Conservation (phyloP, 2,329 filamentous ascomycete species). For the Polychaeton citri region DNA sequence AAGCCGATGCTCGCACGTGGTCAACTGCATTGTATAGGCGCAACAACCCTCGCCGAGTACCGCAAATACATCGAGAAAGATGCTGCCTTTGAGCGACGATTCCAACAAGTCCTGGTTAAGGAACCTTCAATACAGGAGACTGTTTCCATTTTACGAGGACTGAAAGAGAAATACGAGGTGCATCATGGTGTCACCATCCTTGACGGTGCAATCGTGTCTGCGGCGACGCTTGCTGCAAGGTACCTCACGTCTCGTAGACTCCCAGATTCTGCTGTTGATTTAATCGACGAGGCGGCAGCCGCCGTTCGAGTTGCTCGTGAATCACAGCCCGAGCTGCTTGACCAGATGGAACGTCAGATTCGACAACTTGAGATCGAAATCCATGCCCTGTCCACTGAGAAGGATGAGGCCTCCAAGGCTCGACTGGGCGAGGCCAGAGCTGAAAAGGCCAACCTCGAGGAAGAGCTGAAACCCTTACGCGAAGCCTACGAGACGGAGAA, state of each 20-base stretch:
- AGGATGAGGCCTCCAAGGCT: slow-evolving; percentile 79
- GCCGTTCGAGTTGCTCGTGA: slow-evolving; percentile 93
- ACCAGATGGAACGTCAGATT: slow-evolving; percentile 80
- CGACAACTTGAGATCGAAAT: slow-evolving; percentile 96
- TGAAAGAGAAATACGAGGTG: slow-evolving; percentile 96
- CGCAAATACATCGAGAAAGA: slow-evolving; percentile 99
- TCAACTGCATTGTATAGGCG: slow-evolving; percentile 94
- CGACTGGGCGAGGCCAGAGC: slow-evolving; percentile 73
- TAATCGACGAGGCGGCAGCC: slow-evolving; percentile 91
- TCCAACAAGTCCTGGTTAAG: slow-evolving; percentile 96
- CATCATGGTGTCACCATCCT: slow-evolving; percentile 96
- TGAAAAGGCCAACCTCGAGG: slow-evolving; percentile 86
- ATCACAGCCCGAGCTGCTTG: slow-evolving; percentile 89
- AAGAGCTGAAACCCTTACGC: slow-evolving; percentile 79
- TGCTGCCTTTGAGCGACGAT: slow-evolving; percentile 91
- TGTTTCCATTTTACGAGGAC: slow-evolving; percentile 90
- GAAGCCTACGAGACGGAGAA: slow-evolving; percentile 96
- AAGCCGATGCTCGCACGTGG: slow-evolving; percentile 97
- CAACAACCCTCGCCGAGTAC: slow-evolving; percentile 89
- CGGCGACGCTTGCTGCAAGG: slow-evolving; percentile 81
- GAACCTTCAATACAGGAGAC: slow-evolving; percentile 82
- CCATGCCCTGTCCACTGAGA: slow-evolving; percentile 82
- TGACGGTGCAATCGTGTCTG: slow-evolving; percentile 80
- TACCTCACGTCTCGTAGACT: slow-evolving; percentile 85
- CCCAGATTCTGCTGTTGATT: slow-evolving; percentile 90